A percentile compares a stretch with the other conserved stretches of the same genome.
phyloP scores from a whole-genome alignment of 192 early-diverging fungal species.

The Obelidium mucronatum region DNA sequence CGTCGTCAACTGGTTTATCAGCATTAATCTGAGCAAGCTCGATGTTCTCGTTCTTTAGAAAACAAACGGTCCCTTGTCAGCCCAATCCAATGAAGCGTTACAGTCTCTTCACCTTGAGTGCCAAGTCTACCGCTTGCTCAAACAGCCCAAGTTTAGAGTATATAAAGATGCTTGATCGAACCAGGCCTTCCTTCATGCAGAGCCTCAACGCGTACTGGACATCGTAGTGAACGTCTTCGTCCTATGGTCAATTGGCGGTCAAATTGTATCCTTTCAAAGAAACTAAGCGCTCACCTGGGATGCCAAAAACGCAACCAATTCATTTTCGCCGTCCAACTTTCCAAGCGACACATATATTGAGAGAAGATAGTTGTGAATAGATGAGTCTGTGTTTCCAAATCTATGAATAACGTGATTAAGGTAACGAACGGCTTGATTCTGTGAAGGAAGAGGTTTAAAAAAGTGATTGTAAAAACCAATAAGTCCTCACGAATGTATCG shows the following conservation, averaged over 20 bases:
- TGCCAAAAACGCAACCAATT: constrained; percentile 79
- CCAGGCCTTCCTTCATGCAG: constrained; percentile 81
- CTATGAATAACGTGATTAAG: constrained; percentile 81
- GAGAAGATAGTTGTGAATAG: constrained; percentile 94
- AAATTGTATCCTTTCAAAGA: constrained; percentile 21
- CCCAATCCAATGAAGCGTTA: background rate
- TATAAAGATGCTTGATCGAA: constrained; percentile 88
- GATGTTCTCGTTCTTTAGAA: constrained; percentile 73
- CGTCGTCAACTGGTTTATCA: constrained; percentile 90
- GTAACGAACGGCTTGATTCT: constrained; percentile 91
- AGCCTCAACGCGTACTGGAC: constrained; percentile 91
- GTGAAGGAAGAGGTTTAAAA: too few species aligned
- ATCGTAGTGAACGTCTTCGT: constrained; percentile 84
- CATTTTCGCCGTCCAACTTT: constrained; percentile 59
- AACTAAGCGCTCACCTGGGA: constrained; percentile 61
- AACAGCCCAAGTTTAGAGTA: constrained; percentile 87
- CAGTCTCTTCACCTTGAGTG: constrained; percentile 69
- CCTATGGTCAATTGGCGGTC: constrained; percentile 47
- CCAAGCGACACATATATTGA: constrained; percentile 75
- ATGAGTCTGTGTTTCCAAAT: constrained; percentile 81
- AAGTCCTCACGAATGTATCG: background rate
- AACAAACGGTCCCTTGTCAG: background rate
- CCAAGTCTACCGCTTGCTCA: constrained; percentile 92
- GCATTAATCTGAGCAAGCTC: constrained; percentile 92
- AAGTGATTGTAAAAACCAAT: background rate